phyloP scores from a whole-genome alignment of 2,329 filamentous ascomycete species.

The Aspergillus fumigatiaffinis region DNA sequence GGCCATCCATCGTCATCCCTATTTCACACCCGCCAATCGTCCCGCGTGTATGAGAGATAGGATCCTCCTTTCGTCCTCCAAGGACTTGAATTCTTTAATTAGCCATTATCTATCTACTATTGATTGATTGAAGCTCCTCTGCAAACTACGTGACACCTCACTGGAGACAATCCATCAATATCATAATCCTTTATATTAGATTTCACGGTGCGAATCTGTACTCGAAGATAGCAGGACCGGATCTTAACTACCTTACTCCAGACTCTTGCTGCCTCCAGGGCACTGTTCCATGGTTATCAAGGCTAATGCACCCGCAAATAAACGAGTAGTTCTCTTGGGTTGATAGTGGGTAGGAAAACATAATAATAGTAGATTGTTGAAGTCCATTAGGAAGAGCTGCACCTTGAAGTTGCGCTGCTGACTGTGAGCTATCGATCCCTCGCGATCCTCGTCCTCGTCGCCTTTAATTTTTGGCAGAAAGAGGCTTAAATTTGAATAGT shows the following conservation, averaged over 20 bases:
- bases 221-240: neutral
- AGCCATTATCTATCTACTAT: too few species aligned
- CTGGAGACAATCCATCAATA: neutral
- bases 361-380: neutral
- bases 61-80: neutral
- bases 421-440: neutral
- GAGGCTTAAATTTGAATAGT: neutral
- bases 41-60: slow-evolving; percentile 14
- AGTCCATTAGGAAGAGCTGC: neutral
- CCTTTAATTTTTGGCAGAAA: neutral
- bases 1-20: slow-evolving; percentile 37
- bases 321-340: neutral
- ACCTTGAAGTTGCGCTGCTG: neutral
- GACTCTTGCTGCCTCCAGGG: neutral
- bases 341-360: neutral
- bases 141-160: neutral
- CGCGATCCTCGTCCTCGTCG: neutral
- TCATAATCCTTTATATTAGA: neutral
- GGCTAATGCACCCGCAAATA: neutral
- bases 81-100: neutral
- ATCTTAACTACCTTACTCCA: neutral
- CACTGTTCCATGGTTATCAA: neutral
- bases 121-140: slow-evolving; percentile 5
- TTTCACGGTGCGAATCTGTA: neutral
- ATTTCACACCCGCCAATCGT: slow-evolving; percentile 33